phyloP scores from a whole-genome alignment of 768 basidiomycete genomes.

The Favolaschia claudopus region DNA sequence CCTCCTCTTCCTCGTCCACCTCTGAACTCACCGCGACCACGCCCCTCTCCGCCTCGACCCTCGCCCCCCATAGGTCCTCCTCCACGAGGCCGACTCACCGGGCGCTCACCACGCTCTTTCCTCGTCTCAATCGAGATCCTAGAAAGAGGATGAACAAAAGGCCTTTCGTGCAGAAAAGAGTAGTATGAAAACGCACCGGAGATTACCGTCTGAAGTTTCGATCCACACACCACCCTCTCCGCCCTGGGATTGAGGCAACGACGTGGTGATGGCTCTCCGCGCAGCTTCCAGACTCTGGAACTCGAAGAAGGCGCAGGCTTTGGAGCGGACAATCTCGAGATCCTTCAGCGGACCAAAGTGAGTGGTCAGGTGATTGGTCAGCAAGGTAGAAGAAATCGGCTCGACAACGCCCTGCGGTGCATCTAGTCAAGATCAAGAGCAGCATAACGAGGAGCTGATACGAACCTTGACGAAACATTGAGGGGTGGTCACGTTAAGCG shows the following conservation, averaged over 20 bases:
- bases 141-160: conserved; percentile 24
- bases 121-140: conserved; percentile 86
- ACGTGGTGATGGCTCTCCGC: conserved; percentile 83
- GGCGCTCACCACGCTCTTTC: conserved; percentile 91
- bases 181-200: conserved; percentile 12
- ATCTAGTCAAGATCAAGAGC: conserved; percentile 1
- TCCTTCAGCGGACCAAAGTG: conserved; percentile 89
- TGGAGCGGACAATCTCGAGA: conserved; percentile 84
- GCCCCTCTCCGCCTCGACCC: conserved; percentile 55
- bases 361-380: conserved; percentile 56
- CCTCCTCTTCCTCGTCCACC: conserved; percentile 32
- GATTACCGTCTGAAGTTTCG: conserved; percentile 60
- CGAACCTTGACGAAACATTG: conserved; percentile 93
- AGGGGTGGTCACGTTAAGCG: conserved; percentile 67
- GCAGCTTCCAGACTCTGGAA: conserved; percentile 81
- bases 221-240: conserved; percentile 91
- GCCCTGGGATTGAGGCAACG: conserved; percentile 69
- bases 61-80: conserved; percentile 65
- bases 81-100: conserved; percentile 65
- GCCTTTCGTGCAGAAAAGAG: no score
- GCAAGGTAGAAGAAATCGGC: conserved; percentile 57
- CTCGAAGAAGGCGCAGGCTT: conserved; percentile 96
- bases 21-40: conserved; percentile 37
- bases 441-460: conserved; percentile 10
- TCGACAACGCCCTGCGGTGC: conserved; percentile 73